A percentile compares a stretch with the other conserved stretches of the same genome.
Conservation (phyloP, 1,284 basidiomycete species). For the Ceratobasidium sp. region DNA sequence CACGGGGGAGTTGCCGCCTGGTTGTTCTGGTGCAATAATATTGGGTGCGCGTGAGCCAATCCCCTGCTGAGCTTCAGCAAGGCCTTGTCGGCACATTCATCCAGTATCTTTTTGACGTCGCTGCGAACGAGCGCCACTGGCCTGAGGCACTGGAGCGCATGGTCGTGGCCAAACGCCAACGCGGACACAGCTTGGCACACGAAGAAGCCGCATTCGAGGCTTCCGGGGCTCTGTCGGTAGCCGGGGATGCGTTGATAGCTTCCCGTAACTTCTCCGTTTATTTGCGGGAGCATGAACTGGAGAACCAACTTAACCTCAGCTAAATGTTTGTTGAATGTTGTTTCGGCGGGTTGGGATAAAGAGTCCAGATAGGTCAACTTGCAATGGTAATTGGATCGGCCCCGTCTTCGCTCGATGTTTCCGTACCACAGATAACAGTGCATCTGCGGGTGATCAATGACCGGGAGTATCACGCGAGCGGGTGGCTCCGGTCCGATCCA, state of each 20-base stretch:
- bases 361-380: too few species aligned
- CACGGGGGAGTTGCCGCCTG: background rate
- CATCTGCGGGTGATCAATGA: too few species aligned
- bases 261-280: background rate
- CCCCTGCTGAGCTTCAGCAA: slow-evolving; percentile 7
- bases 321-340: too few species aligned
- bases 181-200: slow-evolving; percentile 13
- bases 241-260: background rate
- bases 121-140: background rate
- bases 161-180: background rate
- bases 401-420: too few species aligned
- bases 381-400: too few species aligned
- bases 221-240: background rate
- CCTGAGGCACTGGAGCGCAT: background rate
- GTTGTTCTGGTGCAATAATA: background rate
- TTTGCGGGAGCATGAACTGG: background rate
- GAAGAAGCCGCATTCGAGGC: background rate
- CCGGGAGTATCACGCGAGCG: too few species aligned
- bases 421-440: too few species aligned
- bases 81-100: background rate
- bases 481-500: too few species aligned
- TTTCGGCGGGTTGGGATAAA: too few species aligned
- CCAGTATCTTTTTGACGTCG: background rate
- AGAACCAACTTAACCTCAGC: background rate
- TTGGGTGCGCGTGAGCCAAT: background rate